Percentiles rank a stretch among this genome's conserved stretches.
phyloP scores from a whole-genome alignment of 495 filamentous ascomycete species.

The Trichoderma reesei region DNA sequence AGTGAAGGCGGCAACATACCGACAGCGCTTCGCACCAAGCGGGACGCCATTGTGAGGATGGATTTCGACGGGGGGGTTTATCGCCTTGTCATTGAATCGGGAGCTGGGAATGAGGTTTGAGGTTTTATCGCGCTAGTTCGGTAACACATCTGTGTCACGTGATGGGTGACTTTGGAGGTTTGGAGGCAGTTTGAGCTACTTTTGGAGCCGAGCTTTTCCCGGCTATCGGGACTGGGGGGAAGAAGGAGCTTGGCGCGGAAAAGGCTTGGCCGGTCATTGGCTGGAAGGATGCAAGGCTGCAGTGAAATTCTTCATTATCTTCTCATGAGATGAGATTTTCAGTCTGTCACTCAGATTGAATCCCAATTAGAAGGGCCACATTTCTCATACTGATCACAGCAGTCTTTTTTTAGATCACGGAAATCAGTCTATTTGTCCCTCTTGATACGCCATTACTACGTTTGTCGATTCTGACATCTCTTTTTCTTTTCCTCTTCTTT shows the following conservation, averaged over 20 bases:
- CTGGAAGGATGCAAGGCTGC: background rate
- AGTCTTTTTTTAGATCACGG: background rate
- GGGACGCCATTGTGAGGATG: conserved; percentile 81
- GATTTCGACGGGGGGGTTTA: conserved; percentile 34
- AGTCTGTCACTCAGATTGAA: background rate
- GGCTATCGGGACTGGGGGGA: conserved; percentile 1
- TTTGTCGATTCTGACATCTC: background rate
- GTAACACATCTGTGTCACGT: conserved; percentile 21
- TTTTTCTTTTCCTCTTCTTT: background rate
- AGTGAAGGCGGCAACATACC: conserved; percentile 49
- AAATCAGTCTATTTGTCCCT: background rate
- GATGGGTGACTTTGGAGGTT: background rate
- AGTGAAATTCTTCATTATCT: background rate
- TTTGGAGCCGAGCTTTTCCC: background rate
- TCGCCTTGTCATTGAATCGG: conserved; percentile 27
- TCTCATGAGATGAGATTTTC: background rate
- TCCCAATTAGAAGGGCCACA: background rate
- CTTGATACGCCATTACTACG: background rate
- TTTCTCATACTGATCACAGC: background rate
- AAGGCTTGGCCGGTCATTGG: conserved; percentile 21
- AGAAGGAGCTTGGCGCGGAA: background rate
- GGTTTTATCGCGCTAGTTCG: conserved; percentile 38
- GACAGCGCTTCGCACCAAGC: conserved; percentile 82
- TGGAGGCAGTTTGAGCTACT: background rate
- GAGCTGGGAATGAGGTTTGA: conserved; percentile 34